Conservation (phyloP, 2,329 filamentous ascomycete species). For the Trichoderma sp. region DNA sequence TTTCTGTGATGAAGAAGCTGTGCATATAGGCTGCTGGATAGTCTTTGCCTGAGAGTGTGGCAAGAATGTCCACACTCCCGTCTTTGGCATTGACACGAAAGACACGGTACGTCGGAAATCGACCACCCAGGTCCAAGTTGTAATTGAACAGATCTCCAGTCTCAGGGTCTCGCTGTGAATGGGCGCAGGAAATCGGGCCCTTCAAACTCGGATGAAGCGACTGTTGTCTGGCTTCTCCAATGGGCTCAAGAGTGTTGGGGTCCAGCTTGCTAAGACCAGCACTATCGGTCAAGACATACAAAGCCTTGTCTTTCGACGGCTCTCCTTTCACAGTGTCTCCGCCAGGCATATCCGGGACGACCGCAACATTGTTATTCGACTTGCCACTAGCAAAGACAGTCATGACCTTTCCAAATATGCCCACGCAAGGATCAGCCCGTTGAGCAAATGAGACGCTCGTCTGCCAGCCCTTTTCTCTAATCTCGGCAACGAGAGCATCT, state of each 20-base stretch:
- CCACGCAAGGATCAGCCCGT: conserved; percentile 73
- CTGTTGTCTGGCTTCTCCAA: conserved; percentile 64
- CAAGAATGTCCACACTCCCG: conserved; percentile 71
- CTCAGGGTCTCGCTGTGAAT: conserved; percentile 70
- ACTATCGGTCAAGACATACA: conserved; percentile 43
- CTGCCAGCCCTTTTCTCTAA: conserved; percentile 62
- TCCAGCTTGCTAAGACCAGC: conserved; percentile 68
- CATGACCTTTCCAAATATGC: conserved; percentile 73
- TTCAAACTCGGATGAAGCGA: conserved; percentile 68
- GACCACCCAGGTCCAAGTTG: conserved; percentile 71
- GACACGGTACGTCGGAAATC: conserved; percentile 64
- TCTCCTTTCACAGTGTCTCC: conserved; percentile 41
- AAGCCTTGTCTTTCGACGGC: conserved; percentile 21
- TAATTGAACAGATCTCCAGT: conserved; percentile 82
- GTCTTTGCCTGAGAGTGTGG: conserved; percentile 59
- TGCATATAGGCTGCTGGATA: conserved; percentile 74
- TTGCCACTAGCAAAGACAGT: conserved; percentile 54
- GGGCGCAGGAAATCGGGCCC: conserved; percentile 70
- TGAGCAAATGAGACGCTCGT: conserved; percentile 69
- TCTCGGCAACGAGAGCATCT: conserved; percentile 63
- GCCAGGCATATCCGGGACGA: conserved; percentile 64
- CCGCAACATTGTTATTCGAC: conserved; percentile 65
- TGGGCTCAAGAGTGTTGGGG: conserved; percentile 71
- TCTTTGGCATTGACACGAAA: conserved; percentile 67
- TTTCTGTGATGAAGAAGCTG: conserved; percentile 73